Percentiles rank a stretch among this genome's conserved stretches.
phyloP scores from a whole-genome alignment of 192 early-diverging fungal genomes.

The Coemansia sp. region DNA sequence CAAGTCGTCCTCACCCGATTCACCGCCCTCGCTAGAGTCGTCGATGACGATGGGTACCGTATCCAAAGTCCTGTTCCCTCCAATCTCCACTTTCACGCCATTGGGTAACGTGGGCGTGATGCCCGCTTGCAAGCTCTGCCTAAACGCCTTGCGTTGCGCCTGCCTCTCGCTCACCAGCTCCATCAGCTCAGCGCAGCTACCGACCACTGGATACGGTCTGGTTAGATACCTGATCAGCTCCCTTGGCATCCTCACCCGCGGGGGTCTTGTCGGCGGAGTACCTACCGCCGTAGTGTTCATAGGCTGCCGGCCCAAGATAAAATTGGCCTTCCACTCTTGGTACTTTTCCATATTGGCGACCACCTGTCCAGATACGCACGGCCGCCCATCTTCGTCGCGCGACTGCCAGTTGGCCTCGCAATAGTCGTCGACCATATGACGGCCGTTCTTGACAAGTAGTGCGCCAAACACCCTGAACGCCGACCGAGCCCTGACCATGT shows the following conservation, averaged over 20 bases:
- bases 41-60: neutral
- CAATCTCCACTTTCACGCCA: neutral
- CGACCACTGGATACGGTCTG: neutral
- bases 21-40: neutral
- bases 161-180: neutral
- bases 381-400: neutral
- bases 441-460: neutral
- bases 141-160: neutral
- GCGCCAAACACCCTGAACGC: neutral
- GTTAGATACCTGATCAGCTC: neutral
- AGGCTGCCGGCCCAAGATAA: neutral
- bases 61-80: neutral
- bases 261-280: neutral
- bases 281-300: neutral
- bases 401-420: neutral
- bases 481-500: neutral
- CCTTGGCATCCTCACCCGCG: neutral
- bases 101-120: neutral
- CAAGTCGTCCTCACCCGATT: neutral
- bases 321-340: neutral
- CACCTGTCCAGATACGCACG: neutral
- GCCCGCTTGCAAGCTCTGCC: neutral
- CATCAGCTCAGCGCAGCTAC: neutral
- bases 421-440: neutral
- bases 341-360: neutral